Conservation (phyloP, 345 rosid species). For the Raphanus raphanistrum region DNA sequence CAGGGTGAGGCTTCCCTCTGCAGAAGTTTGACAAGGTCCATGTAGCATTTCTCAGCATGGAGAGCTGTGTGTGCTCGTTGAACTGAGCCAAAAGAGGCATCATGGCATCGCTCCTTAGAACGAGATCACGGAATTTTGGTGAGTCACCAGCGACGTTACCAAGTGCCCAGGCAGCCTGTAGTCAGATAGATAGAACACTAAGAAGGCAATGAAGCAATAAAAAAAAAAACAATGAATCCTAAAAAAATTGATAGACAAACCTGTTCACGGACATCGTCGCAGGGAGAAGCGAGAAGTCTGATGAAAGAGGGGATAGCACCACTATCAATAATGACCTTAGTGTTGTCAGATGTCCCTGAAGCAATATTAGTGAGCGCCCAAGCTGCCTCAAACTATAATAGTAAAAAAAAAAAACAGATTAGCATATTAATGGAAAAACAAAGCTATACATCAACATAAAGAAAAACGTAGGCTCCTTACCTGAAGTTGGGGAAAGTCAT, state of each 20-base stretch:
- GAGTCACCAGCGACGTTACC: constrained; percentile 94
- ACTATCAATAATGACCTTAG: constrained; percentile 67
- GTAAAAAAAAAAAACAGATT: constrained; percentile 27
- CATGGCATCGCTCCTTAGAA: constrained; percentile 61
- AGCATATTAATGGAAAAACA: not conserved
- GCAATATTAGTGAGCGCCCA: constrained; percentile 90
- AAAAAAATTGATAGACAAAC: constrained; percentile 18
- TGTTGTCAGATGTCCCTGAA: constrained; percentile 79
- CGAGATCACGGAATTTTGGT: constrained; percentile 75
- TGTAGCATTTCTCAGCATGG: constrained; percentile 85
- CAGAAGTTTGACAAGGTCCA: constrained; percentile 91
- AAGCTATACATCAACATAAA: not conserved
- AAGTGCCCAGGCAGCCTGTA: constrained; percentile 83
- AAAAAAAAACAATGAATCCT: not conserved
- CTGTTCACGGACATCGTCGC: constrained; percentile 82
- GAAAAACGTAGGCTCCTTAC: constrained; percentile 32
- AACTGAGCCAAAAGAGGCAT: constrained; percentile 61
- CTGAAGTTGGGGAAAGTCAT: constrained; percentile 68
- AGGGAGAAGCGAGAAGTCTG: constrained; percentile 58
- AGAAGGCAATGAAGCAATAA: not conserved
- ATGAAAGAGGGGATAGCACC: constrained; percentile 72
- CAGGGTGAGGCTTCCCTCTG: constrained; percentile 82
- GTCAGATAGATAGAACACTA: not conserved
- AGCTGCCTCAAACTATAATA: constrained; percentile 78
- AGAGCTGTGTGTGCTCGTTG: constrained; percentile 68